phyloP scores from a whole-genome alignment of 345 rosid species.

The Aegle marmelos region DNA sequence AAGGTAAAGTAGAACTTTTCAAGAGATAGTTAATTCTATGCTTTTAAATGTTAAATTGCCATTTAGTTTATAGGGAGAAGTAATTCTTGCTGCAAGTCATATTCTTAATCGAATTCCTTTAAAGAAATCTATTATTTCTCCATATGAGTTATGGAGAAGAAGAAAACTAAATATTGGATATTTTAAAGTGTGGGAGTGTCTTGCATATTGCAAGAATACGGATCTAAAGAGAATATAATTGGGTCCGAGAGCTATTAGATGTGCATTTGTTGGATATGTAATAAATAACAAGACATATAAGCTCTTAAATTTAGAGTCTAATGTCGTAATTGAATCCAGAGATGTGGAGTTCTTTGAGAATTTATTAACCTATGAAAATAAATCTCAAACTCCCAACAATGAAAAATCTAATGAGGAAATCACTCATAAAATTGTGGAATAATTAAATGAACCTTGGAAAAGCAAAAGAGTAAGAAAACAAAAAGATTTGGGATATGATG shows the following conservation, averaged over 20 bases:
- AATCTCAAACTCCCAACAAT: background rate
- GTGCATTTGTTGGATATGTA: background rate
- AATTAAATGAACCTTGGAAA: background rate
- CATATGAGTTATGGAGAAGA: background rate
- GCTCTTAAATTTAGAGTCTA: constrained; percentile 4
- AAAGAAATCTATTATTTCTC: background rate
- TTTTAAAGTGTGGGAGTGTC: background rate
- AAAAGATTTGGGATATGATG: background rate
- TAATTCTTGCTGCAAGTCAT: background rate
- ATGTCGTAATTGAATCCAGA: constrained; percentile 3
- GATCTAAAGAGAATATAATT: background rate
- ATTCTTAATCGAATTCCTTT: background rate
- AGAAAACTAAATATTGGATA: background rate
- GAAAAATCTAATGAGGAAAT: background rate
- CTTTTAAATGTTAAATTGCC: background rate
- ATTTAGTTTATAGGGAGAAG: background rate
- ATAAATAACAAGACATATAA: background rate
- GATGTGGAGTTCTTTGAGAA: constrained; percentile 11
- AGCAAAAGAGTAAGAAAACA: background rate
- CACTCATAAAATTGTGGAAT: background rate
- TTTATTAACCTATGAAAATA: background rate
- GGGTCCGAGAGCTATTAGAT: background rate
- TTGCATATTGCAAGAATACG: background rate
- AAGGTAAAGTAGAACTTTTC: background rate
- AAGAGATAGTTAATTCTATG: background rate